Evolutionary conservation across 2,329 filamentous ascomycete genomes (phyloP).

Genomic region (Zymoseptoria passerinii): DNA sequence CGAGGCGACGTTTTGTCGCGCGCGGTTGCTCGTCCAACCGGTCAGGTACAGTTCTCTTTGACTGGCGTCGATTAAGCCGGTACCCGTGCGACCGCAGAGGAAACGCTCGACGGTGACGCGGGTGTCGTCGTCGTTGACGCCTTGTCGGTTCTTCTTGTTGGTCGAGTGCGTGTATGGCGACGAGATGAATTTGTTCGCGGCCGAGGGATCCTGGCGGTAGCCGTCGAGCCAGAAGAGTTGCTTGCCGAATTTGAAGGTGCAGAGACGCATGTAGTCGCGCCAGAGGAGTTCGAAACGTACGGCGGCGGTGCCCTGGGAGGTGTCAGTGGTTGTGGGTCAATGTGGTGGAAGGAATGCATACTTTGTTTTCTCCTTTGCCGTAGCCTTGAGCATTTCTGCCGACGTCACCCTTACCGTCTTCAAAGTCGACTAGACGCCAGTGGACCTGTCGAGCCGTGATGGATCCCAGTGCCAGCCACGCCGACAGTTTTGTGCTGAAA

Average conservation of each 20-base stretch:
- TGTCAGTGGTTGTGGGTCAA: neutral
- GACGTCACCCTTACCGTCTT: conserved; percentile 48
- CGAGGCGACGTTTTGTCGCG: conserved; percentile 66
- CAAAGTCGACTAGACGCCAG: conserved; percentile 56
- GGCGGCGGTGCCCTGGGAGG: conserved; percentile 50
- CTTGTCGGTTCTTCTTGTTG: conserved; percentile 34
- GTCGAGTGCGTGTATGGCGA: conserved; percentile 25
- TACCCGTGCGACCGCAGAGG: conserved; percentile 60
- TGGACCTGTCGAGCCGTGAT: conserved; percentile 67
- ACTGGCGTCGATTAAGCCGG: conserved; percentile 68
- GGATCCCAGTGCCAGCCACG: conserved; percentile 63
- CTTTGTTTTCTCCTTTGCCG: conserved; percentile 59
- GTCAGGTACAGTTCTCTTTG: conserved; percentile 67
- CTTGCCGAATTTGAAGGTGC: conserved; percentile 58
- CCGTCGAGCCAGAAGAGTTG: conserved; percentile 59
- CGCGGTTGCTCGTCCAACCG: conserved; percentile 69
- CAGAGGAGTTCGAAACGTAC: conserved; percentile 68
- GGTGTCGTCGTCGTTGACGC: conserved; percentile 36
- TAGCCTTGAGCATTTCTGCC: conserved; percentile 47
- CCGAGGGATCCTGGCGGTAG: conserved; percentile 44
- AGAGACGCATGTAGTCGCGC: conserved; percentile 75
- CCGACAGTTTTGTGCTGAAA: conserved; percentile 69
- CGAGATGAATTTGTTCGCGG: conserved; percentile 29
- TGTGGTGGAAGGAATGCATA: neutral
- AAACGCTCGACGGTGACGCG: conserved; percentile 46